Evolutionary conservation across 129 eudicot genomes (phyloP).

Genomic region (Smallanthus sonchifolius): DNA sequence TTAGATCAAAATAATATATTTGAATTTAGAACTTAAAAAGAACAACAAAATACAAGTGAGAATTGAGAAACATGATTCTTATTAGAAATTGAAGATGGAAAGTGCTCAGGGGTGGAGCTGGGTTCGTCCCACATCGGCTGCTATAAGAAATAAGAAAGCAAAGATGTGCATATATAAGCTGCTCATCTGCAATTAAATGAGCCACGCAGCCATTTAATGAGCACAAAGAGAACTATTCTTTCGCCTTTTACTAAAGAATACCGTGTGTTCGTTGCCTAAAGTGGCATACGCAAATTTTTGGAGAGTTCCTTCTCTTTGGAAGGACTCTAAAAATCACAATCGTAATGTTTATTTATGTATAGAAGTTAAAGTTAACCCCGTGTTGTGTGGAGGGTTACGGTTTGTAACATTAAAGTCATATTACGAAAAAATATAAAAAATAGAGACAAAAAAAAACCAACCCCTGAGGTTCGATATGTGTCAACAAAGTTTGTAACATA

Average conservation of each 20-base stretch:
- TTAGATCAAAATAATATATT: neutral
- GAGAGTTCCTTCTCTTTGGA: neutral
- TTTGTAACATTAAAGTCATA: too few species aligned
- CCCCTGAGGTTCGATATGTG: too few species aligned
- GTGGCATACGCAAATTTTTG: neutral
- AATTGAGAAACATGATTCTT: neutral
- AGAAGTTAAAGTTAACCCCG: too few species aligned
- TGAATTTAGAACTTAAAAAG: neutral
- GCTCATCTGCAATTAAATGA: neutral
- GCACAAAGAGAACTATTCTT: constrained; percentile 91
- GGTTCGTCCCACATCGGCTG: constrained; percentile 7
- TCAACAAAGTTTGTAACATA: too few species aligned
- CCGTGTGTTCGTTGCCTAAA: constrained; percentile 41
- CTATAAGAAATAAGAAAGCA: neutral
- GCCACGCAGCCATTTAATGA: constrained; percentile 54
- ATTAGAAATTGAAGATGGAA: neutral
- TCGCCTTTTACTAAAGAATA: constrained; percentile 99
- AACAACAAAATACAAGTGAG: neutral
- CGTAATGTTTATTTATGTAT: neutral
- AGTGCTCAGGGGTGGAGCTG: neutral
- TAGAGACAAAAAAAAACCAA: too few species aligned
- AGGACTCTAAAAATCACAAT: neutral
- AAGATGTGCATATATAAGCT: neutral
- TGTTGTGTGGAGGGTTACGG: too few species aligned
- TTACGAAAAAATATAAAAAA: too few species aligned